Evolutionary conservation across 352 stramenopile genomes (phyloP).

Genomic region (Globisporangium mamillatum): DNA sequence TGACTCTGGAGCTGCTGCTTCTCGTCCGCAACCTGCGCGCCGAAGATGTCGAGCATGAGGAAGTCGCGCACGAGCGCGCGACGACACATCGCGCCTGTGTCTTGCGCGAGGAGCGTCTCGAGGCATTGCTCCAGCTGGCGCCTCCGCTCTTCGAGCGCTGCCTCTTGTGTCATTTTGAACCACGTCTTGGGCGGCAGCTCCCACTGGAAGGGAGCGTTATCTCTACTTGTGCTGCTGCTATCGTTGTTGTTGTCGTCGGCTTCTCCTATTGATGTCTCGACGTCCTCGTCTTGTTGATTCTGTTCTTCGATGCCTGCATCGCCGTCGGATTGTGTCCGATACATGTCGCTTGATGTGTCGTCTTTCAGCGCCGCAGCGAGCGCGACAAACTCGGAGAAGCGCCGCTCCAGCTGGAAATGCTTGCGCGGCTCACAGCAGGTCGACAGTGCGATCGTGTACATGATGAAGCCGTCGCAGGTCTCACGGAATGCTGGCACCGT

Average conservation of each 20-base stretch:
- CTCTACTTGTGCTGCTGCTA: conserved; percentile 6
- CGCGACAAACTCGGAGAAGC: conserved; percentile 77
- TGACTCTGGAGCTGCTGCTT: conserved; percentile 32
- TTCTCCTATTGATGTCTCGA: not conserved
- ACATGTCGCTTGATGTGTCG: not conserved
- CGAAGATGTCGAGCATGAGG: conserved; percentile 81
- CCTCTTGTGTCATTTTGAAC: conserved; percentile 65
- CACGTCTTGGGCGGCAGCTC: conserved; percentile 77
- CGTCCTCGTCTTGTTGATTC: not conserved
- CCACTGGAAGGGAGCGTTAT: conserved; percentile 35
- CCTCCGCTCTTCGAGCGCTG: conserved; percentile 61
- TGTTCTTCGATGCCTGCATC: not conserved
- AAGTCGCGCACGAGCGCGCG: conserved; percentile 65
- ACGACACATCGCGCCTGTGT: conserved; percentile 39
- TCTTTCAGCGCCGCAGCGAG: conserved; percentile 45
- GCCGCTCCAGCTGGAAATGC: conserved; percentile 59
- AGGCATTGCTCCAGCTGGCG: conserved; percentile 52
- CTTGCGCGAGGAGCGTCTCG: conserved; percentile 40
- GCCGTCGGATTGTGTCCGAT: conserved; percentile 5
- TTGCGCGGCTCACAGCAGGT: conserved; percentile 34
- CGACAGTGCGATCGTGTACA: conserved; percentile 51
- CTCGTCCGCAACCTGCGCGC: conserved; percentile 59
- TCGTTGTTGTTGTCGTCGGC: not conserved
- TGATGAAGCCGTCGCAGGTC: conserved; percentile 61
- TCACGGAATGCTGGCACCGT: conserved; percentile 60